Evolutionary conservation across 2,329 filamentous ascomycete species (phyloP).

Genomic region (Geoglossum cookeanum): DNA sequence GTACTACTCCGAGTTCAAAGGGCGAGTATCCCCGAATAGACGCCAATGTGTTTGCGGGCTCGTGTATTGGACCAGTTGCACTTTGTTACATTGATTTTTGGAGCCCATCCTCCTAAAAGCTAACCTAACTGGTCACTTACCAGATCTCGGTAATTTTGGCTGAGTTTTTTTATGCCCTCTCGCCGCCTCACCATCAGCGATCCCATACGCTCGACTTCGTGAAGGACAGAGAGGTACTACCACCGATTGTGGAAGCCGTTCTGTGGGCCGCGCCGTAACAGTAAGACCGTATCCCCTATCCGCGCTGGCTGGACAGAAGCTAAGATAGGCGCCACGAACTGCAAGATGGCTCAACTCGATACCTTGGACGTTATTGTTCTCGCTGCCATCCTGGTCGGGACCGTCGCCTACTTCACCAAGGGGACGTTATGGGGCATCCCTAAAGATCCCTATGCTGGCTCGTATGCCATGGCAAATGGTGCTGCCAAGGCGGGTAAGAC

Average conservation of each 20-base stretch:
- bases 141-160: not conserved
- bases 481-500: conserved; percentile 59
- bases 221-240: not conserved
- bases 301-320: not conserved
- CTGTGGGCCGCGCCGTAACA: not conserved
- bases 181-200: not conserved
- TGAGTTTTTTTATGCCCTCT: not conserved
- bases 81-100: not conserved
- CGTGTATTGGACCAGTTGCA: not conserved
- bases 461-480: conserved; percentile 48
- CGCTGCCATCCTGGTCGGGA: conserved; percentile 63
- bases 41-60: too few relatives aligned
- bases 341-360: conserved; percentile 78
- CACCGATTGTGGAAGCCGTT: not conserved
- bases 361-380: conserved; percentile 91
- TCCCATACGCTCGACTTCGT: not conserved
- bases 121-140: not conserved
- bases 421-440: conserved; percentile 79
- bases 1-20: too few relatives aligned
- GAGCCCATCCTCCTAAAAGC: not conserved
- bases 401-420: conserved; percentile 92
- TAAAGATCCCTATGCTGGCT: conserved; percentile 73
- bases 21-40: too few relatives aligned
- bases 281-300: not conserved
- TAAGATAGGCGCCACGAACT: not conserved